These are phyloP conservation scores for Calvatia gigantea DNA, from an alignment of 768 basidiomycete species.

Conservation along the genomic window DNA sequence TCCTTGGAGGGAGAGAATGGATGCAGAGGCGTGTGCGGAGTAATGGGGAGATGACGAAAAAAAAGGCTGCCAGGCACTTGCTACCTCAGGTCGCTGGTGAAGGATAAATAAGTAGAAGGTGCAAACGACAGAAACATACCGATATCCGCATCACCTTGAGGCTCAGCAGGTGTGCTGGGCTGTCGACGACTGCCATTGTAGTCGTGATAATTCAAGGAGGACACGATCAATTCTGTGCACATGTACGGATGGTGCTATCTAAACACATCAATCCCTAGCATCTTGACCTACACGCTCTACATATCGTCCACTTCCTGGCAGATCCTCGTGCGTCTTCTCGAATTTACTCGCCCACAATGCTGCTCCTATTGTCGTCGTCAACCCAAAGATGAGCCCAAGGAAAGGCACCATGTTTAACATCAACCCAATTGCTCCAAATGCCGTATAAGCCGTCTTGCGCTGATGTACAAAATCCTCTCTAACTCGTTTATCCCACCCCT, in stretches of 20 bases:
- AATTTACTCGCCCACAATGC: constrained; percentile 70
- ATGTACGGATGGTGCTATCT: too few relatives aligned
- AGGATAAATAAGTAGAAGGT: constrained; percentile 11
- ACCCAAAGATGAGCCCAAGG: constrained; percentile 53
- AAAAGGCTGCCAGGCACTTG: constrained; percentile 81
- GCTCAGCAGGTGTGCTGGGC: constrained; percentile 63
- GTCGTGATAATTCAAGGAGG: constrained; percentile 5
- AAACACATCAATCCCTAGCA: too few relatives aligned
- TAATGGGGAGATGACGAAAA: constrained; percentile 77
- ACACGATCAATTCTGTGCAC: neutral
- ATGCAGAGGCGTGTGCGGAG: constrained; percentile 74
- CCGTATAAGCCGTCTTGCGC: constrained; percentile 59
- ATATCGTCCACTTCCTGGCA: constrained; percentile 12
- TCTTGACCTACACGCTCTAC: constrained; percentile 16
- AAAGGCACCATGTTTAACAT: constrained; percentile 60
- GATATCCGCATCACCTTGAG: constrained; percentile 88
- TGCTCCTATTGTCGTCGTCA: constrained; percentile 65
- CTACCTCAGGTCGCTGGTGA: constrained; percentile 66
- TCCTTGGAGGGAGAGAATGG: constrained; percentile 75
- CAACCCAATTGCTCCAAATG: constrained; percentile 62
- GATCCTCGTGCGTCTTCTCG: constrained; percentile 33
- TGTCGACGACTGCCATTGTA: constrained; percentile 39
- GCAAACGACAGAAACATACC: constrained; percentile 34
- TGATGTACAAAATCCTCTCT: constrained; percentile 43
- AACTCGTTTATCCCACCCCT: constrained; percentile 43